Evolutionary conservation across 345 rosid genomes (phyloP).

Genomic region (Conringia planisiliqua): DNA sequence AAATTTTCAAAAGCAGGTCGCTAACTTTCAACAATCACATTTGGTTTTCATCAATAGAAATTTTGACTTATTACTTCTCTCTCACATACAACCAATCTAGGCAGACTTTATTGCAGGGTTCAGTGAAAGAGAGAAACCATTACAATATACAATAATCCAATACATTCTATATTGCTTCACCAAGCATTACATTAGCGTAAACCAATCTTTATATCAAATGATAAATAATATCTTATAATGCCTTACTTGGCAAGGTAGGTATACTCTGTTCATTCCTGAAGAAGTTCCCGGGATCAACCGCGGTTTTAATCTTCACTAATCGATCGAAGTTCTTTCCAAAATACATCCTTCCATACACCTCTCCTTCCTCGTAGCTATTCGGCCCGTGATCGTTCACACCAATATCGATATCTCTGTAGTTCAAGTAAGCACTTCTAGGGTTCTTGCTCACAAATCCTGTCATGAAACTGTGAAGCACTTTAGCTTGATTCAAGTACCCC

Average conservation of each 20-base stretch:
- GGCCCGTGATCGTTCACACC: constrained; percentile 30
- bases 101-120: background rate
- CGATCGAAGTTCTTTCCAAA: constrained; percentile 53
- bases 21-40: background rate
- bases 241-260: constrained; percentile 44
- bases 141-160: constrained; percentile 12
- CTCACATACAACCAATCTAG: constrained; percentile 1
- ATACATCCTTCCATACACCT: constrained; percentile 53
- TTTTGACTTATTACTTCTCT: background rate
- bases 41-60: background rate
- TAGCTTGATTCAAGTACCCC: constrained; percentile 21
- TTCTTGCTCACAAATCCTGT: constrained; percentile 58
- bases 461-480: constrained; percentile 49
- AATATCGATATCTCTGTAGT: constrained; percentile 57
- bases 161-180: constrained; percentile 17
- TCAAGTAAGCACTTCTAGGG: constrained; percentile 57
- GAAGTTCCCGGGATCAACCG: constrained; percentile 53
- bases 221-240: background rate
- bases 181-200: background rate
- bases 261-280: constrained; percentile 60
- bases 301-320: constrained; percentile 47
- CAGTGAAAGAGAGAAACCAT: background rate
- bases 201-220: constrained; percentile 10
- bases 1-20: constrained; percentile 5
- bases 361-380: constrained; percentile 42